A percentile compares a stretch with the other conserved stretches of the same genome.
phyloP scores from a whole-genome alignment of 345 rosid species.

The Corymbia maculata region DNA sequence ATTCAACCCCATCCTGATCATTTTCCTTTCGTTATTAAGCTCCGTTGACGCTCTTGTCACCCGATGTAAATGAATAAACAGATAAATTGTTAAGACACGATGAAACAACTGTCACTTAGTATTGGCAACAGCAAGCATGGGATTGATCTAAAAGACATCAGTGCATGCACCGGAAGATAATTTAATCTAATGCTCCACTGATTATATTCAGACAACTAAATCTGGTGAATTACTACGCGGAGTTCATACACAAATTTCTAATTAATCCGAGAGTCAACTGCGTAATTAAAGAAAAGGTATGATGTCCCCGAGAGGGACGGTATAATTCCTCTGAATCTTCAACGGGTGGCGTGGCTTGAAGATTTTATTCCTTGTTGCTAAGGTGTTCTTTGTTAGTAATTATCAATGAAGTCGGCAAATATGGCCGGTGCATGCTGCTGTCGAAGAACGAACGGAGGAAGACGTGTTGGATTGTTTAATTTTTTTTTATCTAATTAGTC shows the following conservation, averaged over 20 bases:
- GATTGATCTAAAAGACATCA: neutral
- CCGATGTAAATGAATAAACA: neutral
- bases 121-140: neutral
- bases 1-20: neutral
- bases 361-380: neutral
- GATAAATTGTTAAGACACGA: neutral
- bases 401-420: neutral
- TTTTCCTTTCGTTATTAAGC: neutral
- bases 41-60: accelerated
- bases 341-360: neutral
- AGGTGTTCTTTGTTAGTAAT: neutral
- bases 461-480: neutral
- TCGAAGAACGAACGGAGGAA: neutral
- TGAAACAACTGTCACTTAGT: neutral
- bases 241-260: neutral
- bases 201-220: neutral
- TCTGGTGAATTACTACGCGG: neutral
- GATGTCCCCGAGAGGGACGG: neutral
- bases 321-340: neutral
- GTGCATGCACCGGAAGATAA: neutral
- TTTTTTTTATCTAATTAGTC: neutral
- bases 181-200: neutral
- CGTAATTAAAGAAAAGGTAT: neutral
- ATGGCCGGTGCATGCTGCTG: neutral
- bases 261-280: neutral